phyloP scores from a whole-genome alignment of 2,329 filamentous ascomycete species.

The Penicillium janthinellum region DNA sequence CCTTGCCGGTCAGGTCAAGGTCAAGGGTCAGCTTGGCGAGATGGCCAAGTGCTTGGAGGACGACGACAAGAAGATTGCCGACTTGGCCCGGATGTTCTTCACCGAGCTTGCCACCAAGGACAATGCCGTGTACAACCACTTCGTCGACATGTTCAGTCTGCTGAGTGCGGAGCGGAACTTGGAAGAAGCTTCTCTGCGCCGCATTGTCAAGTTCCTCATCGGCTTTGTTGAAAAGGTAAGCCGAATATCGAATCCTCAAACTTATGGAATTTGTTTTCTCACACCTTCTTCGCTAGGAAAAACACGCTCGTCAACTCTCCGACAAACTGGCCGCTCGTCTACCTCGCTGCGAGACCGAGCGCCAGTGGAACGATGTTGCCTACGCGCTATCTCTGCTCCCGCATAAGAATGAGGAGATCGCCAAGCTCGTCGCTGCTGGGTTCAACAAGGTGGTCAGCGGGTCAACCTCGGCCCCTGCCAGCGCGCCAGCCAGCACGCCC shows the following conservation, averaged over 20 bases:
- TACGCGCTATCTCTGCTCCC: constrained; percentile 86
- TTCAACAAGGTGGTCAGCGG: constrained; percentile 65
- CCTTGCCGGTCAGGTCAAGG: constrained; percentile 95
- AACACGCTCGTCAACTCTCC: constrained; percentile 91
- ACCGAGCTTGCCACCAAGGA: constrained; percentile 96
- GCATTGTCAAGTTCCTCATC: constrained; percentile 88
- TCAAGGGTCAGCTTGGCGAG: constrained; percentile 96
- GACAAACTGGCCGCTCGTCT: constrained; percentile 89
- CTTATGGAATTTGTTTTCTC: constrained; percentile 6
- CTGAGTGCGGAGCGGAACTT: constrained; percentile 79
- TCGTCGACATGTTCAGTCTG: constrained; percentile 97
- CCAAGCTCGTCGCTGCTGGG: constrained; percentile 45
- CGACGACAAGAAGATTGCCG: constrained; percentile 88
- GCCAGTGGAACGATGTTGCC: constrained; percentile 96
- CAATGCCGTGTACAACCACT: constrained; percentile 98
- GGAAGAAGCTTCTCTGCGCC: constrained; percentile 80
- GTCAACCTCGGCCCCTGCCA: constrained; percentile 30
- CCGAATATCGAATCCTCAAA: neutral
- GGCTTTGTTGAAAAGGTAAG: constrained; percentile 96
- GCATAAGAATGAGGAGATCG: constrained; percentile 61
- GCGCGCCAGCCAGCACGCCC: neutral
- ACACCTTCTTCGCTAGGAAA: constrained; percentile 64
- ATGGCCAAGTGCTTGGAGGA: constrained; percentile 99
- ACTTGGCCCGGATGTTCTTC: constrained; percentile 97
- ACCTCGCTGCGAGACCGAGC: constrained; percentile 81